phyloP scores from a whole-genome alignment of 228 moss, liverwort and hornwort species.

The Sphagnum magellanicum region DNA sequence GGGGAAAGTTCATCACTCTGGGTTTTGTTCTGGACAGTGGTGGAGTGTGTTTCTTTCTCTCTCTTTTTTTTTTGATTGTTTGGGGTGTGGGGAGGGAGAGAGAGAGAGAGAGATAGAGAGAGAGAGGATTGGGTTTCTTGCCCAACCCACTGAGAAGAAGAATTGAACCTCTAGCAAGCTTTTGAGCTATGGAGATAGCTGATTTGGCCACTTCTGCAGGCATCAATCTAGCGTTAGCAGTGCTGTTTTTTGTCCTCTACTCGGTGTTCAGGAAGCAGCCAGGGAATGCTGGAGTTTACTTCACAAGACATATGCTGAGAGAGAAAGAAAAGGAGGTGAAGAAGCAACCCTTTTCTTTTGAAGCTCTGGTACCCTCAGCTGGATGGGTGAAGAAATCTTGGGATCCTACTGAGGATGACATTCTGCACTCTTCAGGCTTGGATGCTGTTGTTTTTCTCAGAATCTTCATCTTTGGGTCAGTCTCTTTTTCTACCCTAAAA shows the following conservation, averaged over 20 bases:
- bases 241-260: constrained; percentile 58
- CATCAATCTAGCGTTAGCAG: constrained; percentile 64
- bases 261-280: constrained; percentile 84
- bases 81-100: neutral
- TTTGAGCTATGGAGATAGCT: constrained; percentile 41
- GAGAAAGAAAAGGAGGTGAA: constrained; percentile 27
- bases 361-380: constrained; percentile 76
- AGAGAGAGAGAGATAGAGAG: neutral
- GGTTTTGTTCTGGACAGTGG: too few species aligned
- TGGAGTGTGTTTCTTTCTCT: too few species aligned
- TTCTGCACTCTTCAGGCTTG: constrained; percentile 64
- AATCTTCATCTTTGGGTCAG: constrained; percentile 69
- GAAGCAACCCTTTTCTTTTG: constrained; percentile 35
- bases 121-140: neutral
- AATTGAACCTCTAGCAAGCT: neutral
- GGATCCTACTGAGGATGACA: constrained; percentile 57
- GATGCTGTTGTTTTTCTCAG: constrained; percentile 87
- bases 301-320: constrained; percentile 65
- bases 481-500: too few species aligned
- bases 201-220: constrained; percentile 73
- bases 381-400: constrained; percentile 79
- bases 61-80: too few species aligned
- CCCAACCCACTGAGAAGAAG: neutral
- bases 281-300: constrained; percentile 88
- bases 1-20: too few species aligned